Base-by-base conservation (phyloP, 305 asterid genomes). In the Andrographis paniculata region DNA sequence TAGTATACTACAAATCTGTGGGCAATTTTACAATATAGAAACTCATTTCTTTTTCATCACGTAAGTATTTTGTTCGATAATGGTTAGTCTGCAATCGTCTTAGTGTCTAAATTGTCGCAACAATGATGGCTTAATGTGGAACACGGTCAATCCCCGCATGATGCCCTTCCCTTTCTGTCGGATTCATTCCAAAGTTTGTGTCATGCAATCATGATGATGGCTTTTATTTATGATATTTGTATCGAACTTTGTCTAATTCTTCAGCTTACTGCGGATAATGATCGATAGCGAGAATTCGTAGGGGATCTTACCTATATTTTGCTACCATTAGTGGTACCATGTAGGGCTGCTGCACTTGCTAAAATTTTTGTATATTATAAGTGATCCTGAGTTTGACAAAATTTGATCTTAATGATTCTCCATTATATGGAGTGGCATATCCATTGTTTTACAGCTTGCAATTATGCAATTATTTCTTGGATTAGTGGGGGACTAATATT, bases 331-430 rank as follows among this genome's bases (percentile, higher is more conserved):
- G 45, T 43, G 14, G 48, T 38, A 21, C 6, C 64, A 17, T 42
- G 74, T 62, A 42, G 68, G 71, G 59, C 36, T 42, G 21, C 58
- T 58, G 56, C 56, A 46, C 59, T 54, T 61, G 9, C 17, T 20
- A 47, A 0, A 13, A 37, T 37, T 1, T 1, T 13, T 14, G 14
- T 9, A 37, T 12, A 37, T 37, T 31, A 31, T 31, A 31, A 31
- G 37, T 8, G 8, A 31, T 1, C 37, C 37, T 5, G n/a, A 31
- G 2, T 5, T 31, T 10, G 37, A 3, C 2, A 3, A 3, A 3
- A 24, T 14, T 31, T 31, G 13, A 31, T 31, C 37, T 31, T 31
- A 4, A 31, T 31, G 14, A 31, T 31, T 31, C 11, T 10, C 37
- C 37, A 31, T 10, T 31, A 31, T 31, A 3, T 14, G 6, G 8